These are phyloP conservation scores for Colletotrichum paranaense DNA, from an alignment of 2,329 filamentous ascomycete species.

Conservation along the genomic window DNA sequence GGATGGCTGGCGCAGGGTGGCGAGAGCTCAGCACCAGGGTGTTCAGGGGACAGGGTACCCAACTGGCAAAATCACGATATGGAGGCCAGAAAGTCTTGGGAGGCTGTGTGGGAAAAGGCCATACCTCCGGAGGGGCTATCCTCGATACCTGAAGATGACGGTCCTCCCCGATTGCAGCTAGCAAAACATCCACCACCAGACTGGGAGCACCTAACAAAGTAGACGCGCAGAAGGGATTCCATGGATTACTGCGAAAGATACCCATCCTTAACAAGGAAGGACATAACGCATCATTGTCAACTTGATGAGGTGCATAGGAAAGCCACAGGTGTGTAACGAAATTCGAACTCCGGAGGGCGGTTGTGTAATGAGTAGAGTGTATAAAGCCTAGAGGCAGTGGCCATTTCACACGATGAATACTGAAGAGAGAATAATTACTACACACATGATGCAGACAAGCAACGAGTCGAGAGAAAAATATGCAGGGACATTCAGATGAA, in stretches of 20 bases:
- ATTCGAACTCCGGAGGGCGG: neutral
- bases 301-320: neutral
- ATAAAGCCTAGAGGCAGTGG: neutral
- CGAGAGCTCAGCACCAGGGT: neutral
- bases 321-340: neutral
- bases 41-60: neutral
- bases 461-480: no score
- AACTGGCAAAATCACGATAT: conserved; percentile 18
- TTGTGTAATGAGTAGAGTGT: neutral
- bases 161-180: neutral
- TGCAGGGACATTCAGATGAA: no score
- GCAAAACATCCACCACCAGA: neutral
- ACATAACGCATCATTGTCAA: neutral
- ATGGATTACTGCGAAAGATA: neutral
- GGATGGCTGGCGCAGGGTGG: conserved; percentile 16
- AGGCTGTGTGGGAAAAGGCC: conserved; percentile 14
- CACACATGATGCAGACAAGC: no score
- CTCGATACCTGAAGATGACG: neutral
- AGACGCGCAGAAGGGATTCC: neutral
- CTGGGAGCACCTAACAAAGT: neutral
- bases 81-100: conserved; percentile 19
- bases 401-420: neutral
- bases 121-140: neutral
- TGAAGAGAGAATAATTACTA: neutral
- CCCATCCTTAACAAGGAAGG: neutral